Evolutionary conservation across 179 eudicot species (phyloP), one percentile per base, ranked within the genome.

Genomic region (Spergularia azorica): DNA sequence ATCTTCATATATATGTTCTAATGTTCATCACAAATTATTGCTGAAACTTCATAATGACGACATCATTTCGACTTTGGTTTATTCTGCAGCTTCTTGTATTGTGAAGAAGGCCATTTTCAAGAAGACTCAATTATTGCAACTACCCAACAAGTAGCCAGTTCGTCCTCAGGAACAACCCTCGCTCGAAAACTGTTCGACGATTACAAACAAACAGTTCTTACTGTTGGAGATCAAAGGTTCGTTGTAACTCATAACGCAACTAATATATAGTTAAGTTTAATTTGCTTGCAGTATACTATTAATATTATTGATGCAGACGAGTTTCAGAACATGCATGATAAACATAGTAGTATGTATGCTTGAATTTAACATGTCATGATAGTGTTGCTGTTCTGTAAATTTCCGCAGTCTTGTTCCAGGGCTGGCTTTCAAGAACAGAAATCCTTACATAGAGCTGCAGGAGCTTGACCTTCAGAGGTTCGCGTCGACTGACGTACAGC

Each of bases 371-470:
- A 6, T 4, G 48, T 43, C 48, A 43, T 26, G 32, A 26, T 26
- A 26, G 32, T 26, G 32, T 26, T 26, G 32, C 32, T 26, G 32
- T 26, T 26, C 12, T 41, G 46, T 18, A 66, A 67, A 68, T 46
- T 4, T 55, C 17, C 48, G 41, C 79, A 83, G 88, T 63, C 18
- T 38, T 11, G 87, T 90, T 6, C 98, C 98, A 3, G 98, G 98
- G 43, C 69, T 84, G 46, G 98, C 96, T 71, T 92, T 94, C 80
- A 89, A 59, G 79, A 74, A 79, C 51, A 76, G 72, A 62, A 70
- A 18, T 39, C 90, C 87, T 3, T 89, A 71, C 74, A 11, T 94
- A 72, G 86, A 85, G 85, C 73, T 92, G 66, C 85, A 83, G 59
- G 90, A 81, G 51, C 6, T 58, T 17, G 93, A 92, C 2, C 88